Conservation (phyloP, 345 rosid species). For the Populus alba region DNA sequence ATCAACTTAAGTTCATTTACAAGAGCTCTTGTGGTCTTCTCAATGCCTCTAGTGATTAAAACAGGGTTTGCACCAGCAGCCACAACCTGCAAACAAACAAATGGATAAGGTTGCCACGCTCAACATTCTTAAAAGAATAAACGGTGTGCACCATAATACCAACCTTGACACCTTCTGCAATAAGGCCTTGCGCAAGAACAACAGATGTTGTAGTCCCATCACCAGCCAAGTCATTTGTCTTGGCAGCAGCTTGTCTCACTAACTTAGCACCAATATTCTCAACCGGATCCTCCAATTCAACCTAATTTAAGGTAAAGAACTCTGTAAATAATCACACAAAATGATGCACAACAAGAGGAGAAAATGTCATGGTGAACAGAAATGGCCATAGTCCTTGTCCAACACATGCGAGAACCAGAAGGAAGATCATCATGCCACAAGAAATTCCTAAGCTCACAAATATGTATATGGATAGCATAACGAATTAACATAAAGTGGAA, state of each 20-base stretch:
- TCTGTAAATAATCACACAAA: neutral
- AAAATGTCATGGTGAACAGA: no score
- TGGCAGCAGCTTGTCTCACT: conserved; percentile 97
- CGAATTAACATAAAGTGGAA: neutral
- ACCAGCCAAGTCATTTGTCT: conserved; percentile 98
- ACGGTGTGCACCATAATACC: conserved; percentile 4
- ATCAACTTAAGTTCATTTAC: conserved; percentile 72
- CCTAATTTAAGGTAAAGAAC: conserved; percentile 38
- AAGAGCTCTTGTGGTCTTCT: conserved; percentile 84
- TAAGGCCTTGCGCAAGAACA: conserved; percentile 96
- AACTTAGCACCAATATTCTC: conserved; percentile 97
- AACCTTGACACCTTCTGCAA: conserved; percentile 97
- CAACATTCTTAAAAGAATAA: neutral
- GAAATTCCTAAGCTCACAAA: neutral
- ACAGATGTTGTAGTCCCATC: conserved; percentile 98
- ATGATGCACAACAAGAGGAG: neutral
- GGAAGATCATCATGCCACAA: neutral
- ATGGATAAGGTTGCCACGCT: neutral
- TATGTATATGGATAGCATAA: neutral
- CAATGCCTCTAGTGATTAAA: conserved; percentile 89
- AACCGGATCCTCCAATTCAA: conserved; percentile 95
- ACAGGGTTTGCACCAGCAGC: conserved; percentile 99
- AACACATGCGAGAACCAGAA: neutral
- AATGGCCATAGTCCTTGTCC: no score
- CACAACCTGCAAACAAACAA: conserved; percentile 61